Conservation (phyloP, 192 early-diverging fungal species). For the Coemansia sp. region DNA sequence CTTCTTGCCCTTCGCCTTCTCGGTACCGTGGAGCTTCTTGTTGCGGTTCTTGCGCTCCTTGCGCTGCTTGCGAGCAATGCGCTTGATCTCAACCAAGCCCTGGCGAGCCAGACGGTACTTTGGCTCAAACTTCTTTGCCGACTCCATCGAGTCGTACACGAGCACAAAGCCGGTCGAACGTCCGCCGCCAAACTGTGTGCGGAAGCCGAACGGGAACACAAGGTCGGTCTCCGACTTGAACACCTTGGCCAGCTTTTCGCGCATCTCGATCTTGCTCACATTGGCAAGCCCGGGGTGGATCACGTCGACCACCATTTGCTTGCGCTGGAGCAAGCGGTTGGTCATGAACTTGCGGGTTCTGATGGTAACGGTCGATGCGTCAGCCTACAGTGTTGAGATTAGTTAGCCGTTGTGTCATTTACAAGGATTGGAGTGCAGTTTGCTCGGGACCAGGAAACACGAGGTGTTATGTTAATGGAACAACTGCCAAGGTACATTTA, state of each 20-base stretch:
- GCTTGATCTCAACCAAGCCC: constrained; percentile 65
- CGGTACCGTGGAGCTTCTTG: constrained; percentile 98
- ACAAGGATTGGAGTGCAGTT: neutral
- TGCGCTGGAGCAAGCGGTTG: constrained; percentile 82
- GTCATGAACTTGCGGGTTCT: constrained; percentile 99
- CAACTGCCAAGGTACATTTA: neutral
- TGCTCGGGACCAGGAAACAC: neutral
- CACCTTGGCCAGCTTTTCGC: constrained; percentile 91
- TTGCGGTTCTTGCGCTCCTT: constrained; percentile 99
- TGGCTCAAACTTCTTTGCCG: constrained; percentile 98
- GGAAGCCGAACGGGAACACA: constrained; percentile 93
- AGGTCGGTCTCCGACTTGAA: constrained; percentile 90
- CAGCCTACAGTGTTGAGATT: constrained; percentile 58
- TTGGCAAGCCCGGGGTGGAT: constrained; percentile 93
- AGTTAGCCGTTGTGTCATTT: neutral
- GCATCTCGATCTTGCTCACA: constrained; percentile 87
- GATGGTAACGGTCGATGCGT: constrained; percentile 85
- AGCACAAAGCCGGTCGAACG: constrained; percentile 93
- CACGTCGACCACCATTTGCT: constrained; percentile 87
- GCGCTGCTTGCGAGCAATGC: constrained; percentile 90
- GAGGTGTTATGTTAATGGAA: neutral
- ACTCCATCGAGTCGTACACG: constrained; percentile 92
- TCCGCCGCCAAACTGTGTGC: constrained; percentile 95
- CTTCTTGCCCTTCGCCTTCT: constrained; percentile 77
- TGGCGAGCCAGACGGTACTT: constrained; percentile 91